phyloP scores from a whole-genome alignment of 1,284 basidiomycete genomes.

The Neonothopanus nambi region DNA sequence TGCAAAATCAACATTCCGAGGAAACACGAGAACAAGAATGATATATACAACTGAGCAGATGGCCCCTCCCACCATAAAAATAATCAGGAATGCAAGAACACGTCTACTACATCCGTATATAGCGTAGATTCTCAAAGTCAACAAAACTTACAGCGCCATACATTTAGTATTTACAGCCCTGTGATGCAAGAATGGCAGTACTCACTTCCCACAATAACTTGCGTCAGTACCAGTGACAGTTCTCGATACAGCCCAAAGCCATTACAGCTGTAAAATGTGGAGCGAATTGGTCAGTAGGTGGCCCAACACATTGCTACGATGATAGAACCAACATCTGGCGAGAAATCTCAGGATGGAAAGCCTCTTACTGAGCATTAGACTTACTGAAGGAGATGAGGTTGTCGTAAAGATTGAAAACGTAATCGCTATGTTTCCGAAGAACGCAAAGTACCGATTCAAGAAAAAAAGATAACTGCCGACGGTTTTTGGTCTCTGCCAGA shows the following conservation, averaged over 20 bases:
- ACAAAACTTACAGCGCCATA: background rate
- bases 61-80: background rate
- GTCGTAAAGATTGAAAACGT: background rate
- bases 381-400: slow-evolving; percentile 1
- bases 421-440: slow-evolving; percentile 6
- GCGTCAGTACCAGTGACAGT: background rate
- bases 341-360: background rate
- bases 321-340: background rate
- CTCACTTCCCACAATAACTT: slow-evolving; percentile 1
- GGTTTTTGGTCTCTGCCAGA: slow-evolving; percentile 6
- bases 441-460: slow-evolving; percentile 10
- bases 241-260: background rate
- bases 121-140: slow-evolving; percentile 3
- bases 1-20: background rate
- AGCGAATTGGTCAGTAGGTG: background rate
- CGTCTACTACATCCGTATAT: background rate
- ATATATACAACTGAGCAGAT: background rate
- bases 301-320: background rate
- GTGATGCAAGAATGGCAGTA: background rate
- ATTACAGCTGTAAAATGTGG: background rate
- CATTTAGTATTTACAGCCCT: background rate
- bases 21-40: background rate
- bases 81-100: background rate
- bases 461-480: slow-evolving; percentile 5
- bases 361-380: background rate